Conservation (phyloP, 306 rosid species). For the Rosa chinensis region DNA sequence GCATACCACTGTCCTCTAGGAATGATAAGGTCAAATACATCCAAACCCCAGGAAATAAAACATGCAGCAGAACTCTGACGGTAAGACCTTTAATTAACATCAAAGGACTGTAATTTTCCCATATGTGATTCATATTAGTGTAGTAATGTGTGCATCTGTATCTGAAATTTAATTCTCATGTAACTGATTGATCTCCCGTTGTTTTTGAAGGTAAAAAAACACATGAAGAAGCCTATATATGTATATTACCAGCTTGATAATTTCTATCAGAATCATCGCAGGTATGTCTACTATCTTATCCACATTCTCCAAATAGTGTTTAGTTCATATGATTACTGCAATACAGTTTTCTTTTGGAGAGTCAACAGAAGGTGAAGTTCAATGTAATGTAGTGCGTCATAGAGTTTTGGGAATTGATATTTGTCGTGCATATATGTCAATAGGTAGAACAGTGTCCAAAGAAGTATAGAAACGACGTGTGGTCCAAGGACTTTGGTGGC, state of each 20-base stretch:
- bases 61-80: conserved; percentile 45
- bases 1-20: conserved; percentile 45
- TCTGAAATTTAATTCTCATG: conserved; percentile 10
- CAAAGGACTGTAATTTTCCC: not conserved
- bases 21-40: conserved; percentile 56
- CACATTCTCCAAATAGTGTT: not conserved
- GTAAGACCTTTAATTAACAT: conserved; percentile 38
- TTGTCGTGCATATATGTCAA: not conserved
- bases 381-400: not conserved
- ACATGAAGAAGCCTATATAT: conserved; percentile 72
- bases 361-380: not conserved
- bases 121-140: not conserved
- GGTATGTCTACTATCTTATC: conserved; percentile 41
- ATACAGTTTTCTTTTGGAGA: not conserved
- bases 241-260: conserved; percentile 92
- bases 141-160: not conserved
- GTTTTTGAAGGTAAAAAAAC: conserved; percentile 57
- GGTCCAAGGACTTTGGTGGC: not conserved
- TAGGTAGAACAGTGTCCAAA: not conserved
- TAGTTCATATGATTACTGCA: conserved; percentile 2
- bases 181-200: conserved; percentile 6
- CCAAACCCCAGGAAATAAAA: conserved; percentile 42
- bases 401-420: not conserved
- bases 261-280: conserved; percentile 93
- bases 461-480: not conserved